phyloP scores from a whole-genome alignment of 1,284 basidiomycete species.

The Ustilago vetiveriae region DNA sequence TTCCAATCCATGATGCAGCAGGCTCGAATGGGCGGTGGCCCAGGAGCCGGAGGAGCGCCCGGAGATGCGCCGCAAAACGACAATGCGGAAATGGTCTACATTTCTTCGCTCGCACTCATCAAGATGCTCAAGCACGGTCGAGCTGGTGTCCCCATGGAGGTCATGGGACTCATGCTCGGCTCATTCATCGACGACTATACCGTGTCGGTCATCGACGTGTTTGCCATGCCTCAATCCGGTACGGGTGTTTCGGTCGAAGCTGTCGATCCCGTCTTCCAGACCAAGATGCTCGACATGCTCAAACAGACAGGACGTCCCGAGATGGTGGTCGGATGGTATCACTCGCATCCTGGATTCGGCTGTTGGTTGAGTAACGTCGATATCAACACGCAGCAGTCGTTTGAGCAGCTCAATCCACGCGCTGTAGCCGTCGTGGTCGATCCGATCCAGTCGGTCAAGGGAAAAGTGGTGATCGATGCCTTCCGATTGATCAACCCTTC shows the following conservation, averaged over 20 bases:
- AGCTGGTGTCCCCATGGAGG: conserved; percentile 99
- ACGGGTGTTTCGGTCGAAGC: conserved; percentile 99
- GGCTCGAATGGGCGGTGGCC: conserved; percentile 54
- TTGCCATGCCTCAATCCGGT: conserved; percentile 99
- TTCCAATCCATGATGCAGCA: conserved; percentile 62
- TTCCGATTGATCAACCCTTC: conserved; percentile 75
- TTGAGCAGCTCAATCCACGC: conserved; percentile 92
- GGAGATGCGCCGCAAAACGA: conserved; percentile 68
- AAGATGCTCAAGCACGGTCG: conserved; percentile 99
- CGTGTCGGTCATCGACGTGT: conserved; percentile 91
- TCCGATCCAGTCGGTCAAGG: conserved; percentile 97
- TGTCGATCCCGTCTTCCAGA: conserved; percentile 98
- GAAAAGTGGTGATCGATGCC: conserved; percentile 92
- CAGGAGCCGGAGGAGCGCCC: conserved; percentile 29
- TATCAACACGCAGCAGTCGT: conserved; percentile 99
- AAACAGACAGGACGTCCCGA: conserved; percentile 98
- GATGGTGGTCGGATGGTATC: conserved; percentile 99
- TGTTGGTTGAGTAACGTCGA: conserved; percentile 99
- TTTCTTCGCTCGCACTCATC: conserved; percentile 64
- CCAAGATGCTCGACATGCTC: conserved; percentile 98
- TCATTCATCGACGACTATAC: conserved; percentile 97
- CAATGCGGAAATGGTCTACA: conserved; percentile 67
- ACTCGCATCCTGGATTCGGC: conserved; percentile 99
- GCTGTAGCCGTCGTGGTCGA: conserved; percentile 98
- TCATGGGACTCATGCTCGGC: conserved; percentile 99